Conservation (phyloP, 192 early-diverging fungal genomes). For the Rhizophagus sp. region DNA sequence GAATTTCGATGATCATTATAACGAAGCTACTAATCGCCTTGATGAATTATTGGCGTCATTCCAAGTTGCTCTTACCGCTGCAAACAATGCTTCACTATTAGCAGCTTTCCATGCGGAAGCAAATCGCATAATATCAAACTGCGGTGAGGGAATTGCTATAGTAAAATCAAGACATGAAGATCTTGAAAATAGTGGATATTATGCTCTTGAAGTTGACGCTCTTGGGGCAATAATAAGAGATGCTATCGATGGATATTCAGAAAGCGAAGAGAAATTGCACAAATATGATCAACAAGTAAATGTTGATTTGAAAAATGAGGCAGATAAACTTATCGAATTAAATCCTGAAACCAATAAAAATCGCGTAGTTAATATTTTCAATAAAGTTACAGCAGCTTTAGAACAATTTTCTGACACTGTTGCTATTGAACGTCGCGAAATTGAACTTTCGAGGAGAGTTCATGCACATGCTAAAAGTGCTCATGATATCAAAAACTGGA, state of each 20-base stretch:
- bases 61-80: conserved; percentile 17
- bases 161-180: conserved; percentile 25
- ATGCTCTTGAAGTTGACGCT: conserved; percentile 9
- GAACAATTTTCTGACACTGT: conserved; percentile 10
- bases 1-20: conserved; percentile 24
- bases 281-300: conserved; percentile 21
- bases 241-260: conserved; percentile 15
- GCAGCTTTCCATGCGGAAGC: conserved; percentile 27
- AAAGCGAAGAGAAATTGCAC: conserved; percentile 12
- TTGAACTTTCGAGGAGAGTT: conserved; percentile 37
- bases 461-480: conserved; percentile 43
- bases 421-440: conserved; percentile 18
- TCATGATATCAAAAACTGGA: conserved; percentile 45
- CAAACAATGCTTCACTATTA: conserved; percentile 28
- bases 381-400: conserved; percentile 12
- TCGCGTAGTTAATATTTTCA: conserved; percentile 25
- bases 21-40: background rate
- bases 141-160: conserved; percentile 7
- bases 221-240: background rate
- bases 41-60: background rate
- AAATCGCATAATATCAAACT: conserved; percentile 11
- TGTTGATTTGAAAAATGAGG: conserved; percentile 18
- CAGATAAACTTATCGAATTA: conserved; percentile 20
- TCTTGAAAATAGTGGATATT: conserved; percentile 19
- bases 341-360: conserved; percentile 21